A percentile compares a stretch with the other conserved stretches of the same genome.
Evolutionary conservation across 192 early-diverging fungal genomes (phyloP).

Genomic region (Dimargaris xerosporica): DNA sequence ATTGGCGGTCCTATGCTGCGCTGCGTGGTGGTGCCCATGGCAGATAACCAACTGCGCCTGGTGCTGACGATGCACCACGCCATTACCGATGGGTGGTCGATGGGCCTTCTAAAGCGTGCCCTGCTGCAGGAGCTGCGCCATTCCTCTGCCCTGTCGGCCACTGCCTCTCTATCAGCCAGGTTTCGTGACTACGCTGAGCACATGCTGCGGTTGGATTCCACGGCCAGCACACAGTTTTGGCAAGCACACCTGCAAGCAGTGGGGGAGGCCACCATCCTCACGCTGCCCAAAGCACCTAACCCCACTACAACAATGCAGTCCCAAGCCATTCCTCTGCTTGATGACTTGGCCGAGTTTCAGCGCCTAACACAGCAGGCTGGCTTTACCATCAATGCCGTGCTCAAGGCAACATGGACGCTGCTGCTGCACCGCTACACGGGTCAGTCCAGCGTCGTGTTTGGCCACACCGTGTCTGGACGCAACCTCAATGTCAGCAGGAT

Average conservation of each 20-base stretch:
- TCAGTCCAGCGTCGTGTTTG: background rate
- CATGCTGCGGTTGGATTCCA: background rate
- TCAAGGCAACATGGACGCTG: conserved; percentile 4
- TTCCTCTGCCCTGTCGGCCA: background rate
- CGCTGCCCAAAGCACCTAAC: background rate
- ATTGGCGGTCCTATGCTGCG: background rate
- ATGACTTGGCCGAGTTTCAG: background rate
- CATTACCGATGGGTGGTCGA: conserved; percentile 3
- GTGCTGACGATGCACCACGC: background rate
- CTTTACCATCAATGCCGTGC: background rate
- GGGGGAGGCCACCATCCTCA: background rate
- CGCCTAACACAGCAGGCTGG: background rate
- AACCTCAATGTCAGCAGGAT: background rate
- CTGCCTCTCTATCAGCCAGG: background rate
- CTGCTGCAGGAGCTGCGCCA: background rate
- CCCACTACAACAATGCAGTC: background rate
- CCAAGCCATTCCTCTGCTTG: background rate
- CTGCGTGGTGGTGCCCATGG: background rate
- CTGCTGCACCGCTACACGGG: background rate
- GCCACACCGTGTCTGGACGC: background rate
- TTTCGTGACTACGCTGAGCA: background rate
- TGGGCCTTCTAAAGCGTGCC: background rate
- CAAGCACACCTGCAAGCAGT: background rate
- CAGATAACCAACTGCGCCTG: background rate
- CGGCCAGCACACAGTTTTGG: background rate